Evolutionary conservation across 164 flowering plant species (phyloP), one percentile per base, ranked within the genome.

Genomic region (Vitis rotundifolia): DNA sequence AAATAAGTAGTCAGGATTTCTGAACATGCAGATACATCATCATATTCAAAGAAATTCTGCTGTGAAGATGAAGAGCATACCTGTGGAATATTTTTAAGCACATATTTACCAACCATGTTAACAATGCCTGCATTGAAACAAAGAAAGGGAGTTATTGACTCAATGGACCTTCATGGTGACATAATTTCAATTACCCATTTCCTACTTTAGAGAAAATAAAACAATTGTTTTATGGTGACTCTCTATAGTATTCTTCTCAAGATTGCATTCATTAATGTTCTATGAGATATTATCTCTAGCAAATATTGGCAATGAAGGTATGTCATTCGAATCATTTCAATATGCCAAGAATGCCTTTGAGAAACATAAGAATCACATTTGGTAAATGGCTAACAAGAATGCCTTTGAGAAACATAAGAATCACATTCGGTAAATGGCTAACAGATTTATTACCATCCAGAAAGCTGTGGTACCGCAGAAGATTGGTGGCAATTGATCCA

Each of bases 71-170:
- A 15, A 19, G 1, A 8, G 56, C 64, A 11, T 56, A 88, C 94
- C 92, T 90, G 91, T 28, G 60, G 86, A 48, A 88, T 60, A 77
- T 76, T 81, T 76, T 90, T 87, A n/a, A 90, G 75, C 29, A 84
- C 48, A 19, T 15, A 74, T 71, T 73, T 82, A 1, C 83, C 85
- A 29, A 88, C 1, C 3, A 29, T 29, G 9, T 7, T 13, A 2
- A 52, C 73, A 53, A 88, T 11, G 47, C 68, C 92, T 88, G 86
- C 79, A 81, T 64, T n/a, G 72, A 31, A 14, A n/a, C 49, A 73
- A 37, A 3, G 3, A 37, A 37, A 37, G 44, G 44, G 44, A 37
- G 44, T 37, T 37, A 37, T 6, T 37, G 44, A 0, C 2, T 37
- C 7, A 3, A 37, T 6, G 7, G 6, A 5, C 44, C 44, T 37